Conservation (phyloP, 768 basidiomycete genomes). For the Erythrobasidium yunnanense region DNA sequence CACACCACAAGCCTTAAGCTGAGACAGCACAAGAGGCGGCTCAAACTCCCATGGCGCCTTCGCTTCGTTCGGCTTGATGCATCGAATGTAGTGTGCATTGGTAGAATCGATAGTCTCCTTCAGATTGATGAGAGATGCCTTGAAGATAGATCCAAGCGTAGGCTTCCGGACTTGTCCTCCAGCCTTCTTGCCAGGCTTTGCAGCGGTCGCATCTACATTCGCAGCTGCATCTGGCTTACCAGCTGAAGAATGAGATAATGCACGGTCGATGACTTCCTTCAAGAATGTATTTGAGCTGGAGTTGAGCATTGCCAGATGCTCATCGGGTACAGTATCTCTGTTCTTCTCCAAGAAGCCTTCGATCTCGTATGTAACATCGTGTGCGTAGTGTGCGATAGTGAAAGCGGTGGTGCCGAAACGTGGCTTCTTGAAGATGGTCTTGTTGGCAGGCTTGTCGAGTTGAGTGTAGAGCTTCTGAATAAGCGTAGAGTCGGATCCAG, state of each 20-base stretch:
- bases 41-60: slow-evolving; percentile 96
- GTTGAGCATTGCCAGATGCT: slow-evolving; percentile 81
- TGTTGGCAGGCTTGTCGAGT: slow-evolving; percentile 71
- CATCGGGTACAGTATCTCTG: slow-evolving; percentile 94
- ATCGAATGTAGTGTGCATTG: slow-evolving; percentile 97
- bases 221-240: slow-evolving; percentile 60
- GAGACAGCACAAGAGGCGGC: slow-evolving; percentile 86
- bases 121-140: slow-evolving; percentile 76
- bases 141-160: slow-evolving; percentile 97
- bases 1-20: slow-evolving; percentile 94
- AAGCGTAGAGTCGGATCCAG: slow-evolving; percentile 85
- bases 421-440: slow-evolving; percentile 89
- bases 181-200: slow-evolving; percentile 51
- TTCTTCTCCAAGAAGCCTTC: slow-evolving; percentile 99
- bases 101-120: slow-evolving; percentile 97
- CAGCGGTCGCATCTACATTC: slow-evolving; percentile 50
- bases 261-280: slow-evolving; percentile 80
- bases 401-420: slow-evolving; percentile 96
- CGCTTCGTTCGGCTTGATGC: slow-evolving; percentile 96
- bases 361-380: slow-evolving; percentile 96
- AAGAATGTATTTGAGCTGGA: slow-evolving; percentile 82
- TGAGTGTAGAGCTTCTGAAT: slow-evolving; percentile 82
- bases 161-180: slow-evolving; percentile 59
- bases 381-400: slow-evolving; percentile 93
- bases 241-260: slow-evolving; percentile 46